Evolutionary conservation across 2,329 filamentous ascomycete species (phyloP).

Genomic region (Aspergillus sp.): DNA sequence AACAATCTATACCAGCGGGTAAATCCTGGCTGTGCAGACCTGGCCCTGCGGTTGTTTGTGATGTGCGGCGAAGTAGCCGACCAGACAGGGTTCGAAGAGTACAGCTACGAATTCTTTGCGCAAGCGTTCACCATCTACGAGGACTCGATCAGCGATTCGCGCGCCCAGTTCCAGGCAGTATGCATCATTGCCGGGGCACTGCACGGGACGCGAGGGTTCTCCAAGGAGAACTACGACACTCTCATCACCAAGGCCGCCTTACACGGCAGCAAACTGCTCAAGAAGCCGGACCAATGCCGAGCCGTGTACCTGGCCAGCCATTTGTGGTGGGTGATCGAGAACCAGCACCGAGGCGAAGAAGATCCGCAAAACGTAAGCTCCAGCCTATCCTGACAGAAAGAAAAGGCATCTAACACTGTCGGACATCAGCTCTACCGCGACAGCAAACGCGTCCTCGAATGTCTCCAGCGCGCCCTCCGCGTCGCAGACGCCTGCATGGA

Average conservation of each 20-base stretch:
- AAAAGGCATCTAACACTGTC: conserved; percentile 8
- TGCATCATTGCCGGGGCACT: conserved; percentile 85
- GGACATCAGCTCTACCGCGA: conserved; percentile 74
- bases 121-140: conserved; percentile 98
- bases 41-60: conserved; percentile 81
- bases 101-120: conserved; percentile 95
- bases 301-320: conserved; percentile 95
- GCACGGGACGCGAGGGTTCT: conserved; percentile 81
- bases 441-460: conserved; percentile 93
- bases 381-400: conserved; percentile 98
- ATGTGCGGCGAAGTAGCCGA: conserved; percentile 89
- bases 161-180: conserved; percentile 95
- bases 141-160: conserved; percentile 87
- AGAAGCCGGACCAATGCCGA: conserved; percentile 95
- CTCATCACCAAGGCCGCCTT: conserved; percentile 95
- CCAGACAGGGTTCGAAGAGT: conserved; percentile 84
- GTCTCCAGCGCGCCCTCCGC: conserved; percentile 83
- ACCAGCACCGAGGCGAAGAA: conserved; percentile 64
- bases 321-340: conserved; percentile 93
- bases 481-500: conserved; percentile 99
- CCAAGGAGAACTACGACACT: conserved; percentile 96
- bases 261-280: conserved; percentile 90
- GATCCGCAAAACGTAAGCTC: conserved; percentile 66
- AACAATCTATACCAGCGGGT: conserved; percentile 83
- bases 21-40: conserved; percentile 70